phyloP scores from a whole-genome alignment of 2,329 filamentous ascomycete genomes.

The Hypoxylon sp. region DNA sequence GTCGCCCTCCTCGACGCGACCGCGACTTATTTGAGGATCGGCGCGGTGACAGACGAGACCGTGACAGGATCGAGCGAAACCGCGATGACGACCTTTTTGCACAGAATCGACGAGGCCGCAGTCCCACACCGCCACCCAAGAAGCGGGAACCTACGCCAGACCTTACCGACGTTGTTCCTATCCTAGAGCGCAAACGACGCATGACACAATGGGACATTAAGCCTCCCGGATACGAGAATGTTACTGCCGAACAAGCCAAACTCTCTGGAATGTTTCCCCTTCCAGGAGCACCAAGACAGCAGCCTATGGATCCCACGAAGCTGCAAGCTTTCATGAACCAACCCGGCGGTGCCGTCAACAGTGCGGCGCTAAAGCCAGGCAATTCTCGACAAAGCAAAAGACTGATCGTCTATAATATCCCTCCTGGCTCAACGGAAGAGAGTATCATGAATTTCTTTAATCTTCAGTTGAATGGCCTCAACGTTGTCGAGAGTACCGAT shows the following conservation, averaged over 20 bases:
- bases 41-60: slow-evolving; percentile 58
- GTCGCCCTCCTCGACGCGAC: slow-evolving; percentile 69
- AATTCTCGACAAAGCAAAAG: slow-evolving; percentile 96
- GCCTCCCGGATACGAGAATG: slow-evolving; percentile 96
- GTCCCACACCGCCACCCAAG: slow-evolving; percentile 83
- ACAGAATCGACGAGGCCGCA: slow-evolving; percentile 74
- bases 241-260: slow-evolving; percentile 98
- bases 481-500: slow-evolving; percentile 85
- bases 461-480: slow-evolving; percentile 94
- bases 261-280: slow-evolving; percentile 99
- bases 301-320: slow-evolving; percentile 93
- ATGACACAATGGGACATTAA: slow-evolving; percentile 99
- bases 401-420: slow-evolving; percentile 87
- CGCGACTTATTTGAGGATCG: slow-evolving; percentile 74
- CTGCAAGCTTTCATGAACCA: slow-evolving; percentile 97
- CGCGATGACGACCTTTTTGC: slow-evolving; percentile 65
- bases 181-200: slow-evolving; percentile 88
- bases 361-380: slow-evolving; percentile 86
- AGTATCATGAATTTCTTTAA: slow-evolving; percentile 89
- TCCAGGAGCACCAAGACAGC: slow-evolving; percentile 92
- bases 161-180: slow-evolving; percentile 84
- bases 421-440: slow-evolving; percentile 79
- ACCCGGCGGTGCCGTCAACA: slow-evolving; percentile 77
- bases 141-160: slow-evolving; percentile 97
- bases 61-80: slow-evolving; percentile 56